These are phyloP conservation scores for Bretziella fagacearum DNA, from an alignment of 2,329 filamentous ascomycete genomes.

Conservation along the genomic window DNA sequence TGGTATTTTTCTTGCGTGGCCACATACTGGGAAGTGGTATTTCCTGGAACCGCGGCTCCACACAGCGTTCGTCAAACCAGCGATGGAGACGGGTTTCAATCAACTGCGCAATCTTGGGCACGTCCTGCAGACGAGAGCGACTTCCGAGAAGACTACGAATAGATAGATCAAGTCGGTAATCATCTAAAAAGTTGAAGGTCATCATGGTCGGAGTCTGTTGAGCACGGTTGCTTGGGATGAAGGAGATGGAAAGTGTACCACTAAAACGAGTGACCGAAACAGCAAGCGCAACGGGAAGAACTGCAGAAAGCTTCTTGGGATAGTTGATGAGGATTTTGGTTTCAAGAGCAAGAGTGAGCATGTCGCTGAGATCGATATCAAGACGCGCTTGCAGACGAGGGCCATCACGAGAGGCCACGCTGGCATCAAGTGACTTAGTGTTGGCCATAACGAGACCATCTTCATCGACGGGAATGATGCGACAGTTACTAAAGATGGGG, in stretches of 20 bases:
- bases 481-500: conserved; percentile 95
- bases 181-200: conserved; percentile 83
- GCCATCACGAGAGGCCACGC: conserved; percentile 40
- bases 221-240: conserved; percentile 59
- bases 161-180: conserved; percentile 70
- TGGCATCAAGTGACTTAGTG: conserved; percentile 34
- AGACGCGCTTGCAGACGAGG: conserved; percentile 79
- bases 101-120: conserved; percentile 74
- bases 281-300: conserved; percentile 78
- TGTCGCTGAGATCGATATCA: conserved; percentile 93
- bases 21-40: conserved; percentile 69
- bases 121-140: conserved; percentile 64
- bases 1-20: conserved; percentile 69
- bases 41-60: conserved; percentile 75
- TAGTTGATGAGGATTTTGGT: conserved; percentile 92
- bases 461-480: conserved; percentile 80
- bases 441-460: conserved; percentile 45
- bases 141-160: conserved; percentile 66
- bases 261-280: conserved; percentile 90
- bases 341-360: conserved; percentile 86
- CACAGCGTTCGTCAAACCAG: conserved; percentile 77
- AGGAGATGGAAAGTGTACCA: conserved; percentile 82
- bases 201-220: conserved; percentile 68
- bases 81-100: conserved; percentile 64
- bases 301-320: conserved; percentile 72